Evolutionary conservation across 441 rosid genomes (phyloP).

Genomic region (Jatropha multifida): DNA sequence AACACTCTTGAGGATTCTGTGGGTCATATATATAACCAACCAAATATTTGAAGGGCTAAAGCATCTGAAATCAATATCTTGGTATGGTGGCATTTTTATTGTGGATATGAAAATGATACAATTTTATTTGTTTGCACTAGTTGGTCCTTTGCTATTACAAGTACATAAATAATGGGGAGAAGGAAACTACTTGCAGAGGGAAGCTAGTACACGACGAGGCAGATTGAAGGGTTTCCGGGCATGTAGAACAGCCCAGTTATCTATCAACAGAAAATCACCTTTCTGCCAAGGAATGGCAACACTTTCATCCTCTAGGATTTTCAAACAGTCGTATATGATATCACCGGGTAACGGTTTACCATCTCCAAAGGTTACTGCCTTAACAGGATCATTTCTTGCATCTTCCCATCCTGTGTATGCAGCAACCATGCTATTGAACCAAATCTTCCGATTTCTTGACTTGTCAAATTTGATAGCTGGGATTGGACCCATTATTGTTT

Average conservation of each 20-base stretch:
- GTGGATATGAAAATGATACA: not conserved
- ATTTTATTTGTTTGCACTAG: not conserved
- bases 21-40: not conserved
- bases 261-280: slow-evolving; percentile 75
- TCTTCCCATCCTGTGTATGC: slow-evolving; percentile 93
- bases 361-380: slow-evolving; percentile 76
- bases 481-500: slow-evolving; percentile 78
- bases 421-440: slow-evolving; percentile 95
- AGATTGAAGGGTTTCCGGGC: slow-evolving; percentile 64
- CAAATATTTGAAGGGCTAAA: not conserved
- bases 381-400: slow-evolving; percentile 63
- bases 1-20: not conserved
- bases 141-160: not conserved
- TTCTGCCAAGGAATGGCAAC: slow-evolving; percentile 79
- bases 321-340: slow-evolving; percentile 55
- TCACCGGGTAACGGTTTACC: slow-evolving; percentile 63
- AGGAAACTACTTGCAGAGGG: slow-evolving; percentile 32
- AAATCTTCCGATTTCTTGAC: slow-evolving; percentile 65
- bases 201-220: slow-evolving; percentile 76
- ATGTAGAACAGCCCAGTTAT: slow-evolving; percentile 87
- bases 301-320: slow-evolving; percentile 73
- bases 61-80: not conserved
- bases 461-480: slow-evolving; percentile 65
- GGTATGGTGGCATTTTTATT: not conserved
- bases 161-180: not conserved